Percentiles rank a stretch among this genome's conserved stretches.
Evolutionary conservation across 192 early-diverging fungal genomes (phyloP).

Genomic region (Umbelopsis isabellina): DNA sequence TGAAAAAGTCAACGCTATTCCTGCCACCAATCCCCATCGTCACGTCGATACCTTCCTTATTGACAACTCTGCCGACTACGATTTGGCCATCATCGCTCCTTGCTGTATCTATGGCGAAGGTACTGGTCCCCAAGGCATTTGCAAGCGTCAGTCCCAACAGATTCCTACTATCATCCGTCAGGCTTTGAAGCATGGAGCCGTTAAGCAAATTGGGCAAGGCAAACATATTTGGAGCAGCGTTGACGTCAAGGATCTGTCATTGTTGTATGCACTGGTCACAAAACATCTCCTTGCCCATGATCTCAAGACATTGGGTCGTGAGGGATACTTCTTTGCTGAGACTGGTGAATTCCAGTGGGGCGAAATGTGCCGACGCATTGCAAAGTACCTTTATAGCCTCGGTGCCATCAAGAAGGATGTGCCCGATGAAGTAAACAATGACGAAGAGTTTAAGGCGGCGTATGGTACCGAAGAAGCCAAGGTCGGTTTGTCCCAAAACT

Average conservation of each 20-base stretch:
- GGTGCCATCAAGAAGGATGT: conserved; percentile 14
- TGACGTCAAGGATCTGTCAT: conserved; percentile 3
- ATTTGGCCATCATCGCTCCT: conserved; percentile 17
- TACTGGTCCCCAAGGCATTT: conserved; percentile 2
- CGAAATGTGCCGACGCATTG: not conserved
- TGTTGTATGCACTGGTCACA: not conserved
- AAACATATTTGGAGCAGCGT: conserved; percentile 6
- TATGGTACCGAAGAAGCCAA: conserved; percentile 2
- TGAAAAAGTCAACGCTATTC: conserved; percentile 10
- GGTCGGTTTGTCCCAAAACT: not conserved
- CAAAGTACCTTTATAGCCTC: not conserved
- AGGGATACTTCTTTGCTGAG: conserved; percentile 21
- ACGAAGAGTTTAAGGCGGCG: not conserved
- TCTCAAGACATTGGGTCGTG: conserved; percentile 19
- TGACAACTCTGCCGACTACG: conserved; percentile 18
- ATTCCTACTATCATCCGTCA: conserved; percentile 19
- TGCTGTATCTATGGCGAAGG: conserved; percentile 11
- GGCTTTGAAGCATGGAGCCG: not conserved
- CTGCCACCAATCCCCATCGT: conserved; percentile 13
- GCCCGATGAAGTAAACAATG: not conserved
- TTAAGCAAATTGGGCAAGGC: conserved; percentile 9
- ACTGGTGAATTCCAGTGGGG: conserved; percentile 16
- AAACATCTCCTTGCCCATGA: conserved; percentile 6
- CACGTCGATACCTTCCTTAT: conserved; percentile 12
- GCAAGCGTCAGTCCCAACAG: not conserved